Percentiles rank a stretch among this genome's conserved stretches.
Evolutionary conservation across 495 filamentous ascomycete species (phyloP).

Genomic region (Parmelia sp.): DNA sequence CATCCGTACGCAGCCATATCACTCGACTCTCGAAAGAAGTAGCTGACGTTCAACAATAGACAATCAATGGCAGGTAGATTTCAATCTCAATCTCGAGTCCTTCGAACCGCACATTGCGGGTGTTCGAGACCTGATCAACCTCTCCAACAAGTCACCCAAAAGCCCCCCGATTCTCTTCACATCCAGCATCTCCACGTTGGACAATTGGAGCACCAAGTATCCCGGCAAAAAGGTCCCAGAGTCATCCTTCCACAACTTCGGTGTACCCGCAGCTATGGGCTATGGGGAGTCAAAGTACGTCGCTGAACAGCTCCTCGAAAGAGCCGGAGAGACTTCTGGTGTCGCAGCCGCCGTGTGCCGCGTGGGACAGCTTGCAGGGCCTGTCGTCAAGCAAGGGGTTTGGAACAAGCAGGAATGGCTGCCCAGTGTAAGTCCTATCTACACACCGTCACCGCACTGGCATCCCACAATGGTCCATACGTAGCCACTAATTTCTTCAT

Average conservation of each 20-base stretch:
- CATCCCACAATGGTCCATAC: too few species aligned
- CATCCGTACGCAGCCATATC: slow-evolving; percentile 25
- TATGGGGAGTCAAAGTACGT: slow-evolving; percentile 25
- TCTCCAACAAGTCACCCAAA: background rate
- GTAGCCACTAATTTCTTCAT: too few species aligned
- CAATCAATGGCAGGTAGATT: slow-evolving; percentile 35
- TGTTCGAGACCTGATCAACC: slow-evolving; percentile 27
- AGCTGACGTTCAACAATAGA: background rate
- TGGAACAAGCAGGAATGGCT: slow-evolving; percentile 54
- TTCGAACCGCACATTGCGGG: slow-evolving; percentile 30
- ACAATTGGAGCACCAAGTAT: background rate
- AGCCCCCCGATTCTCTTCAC: background rate
- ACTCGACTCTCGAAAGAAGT: background rate
- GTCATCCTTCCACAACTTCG: slow-evolving; percentile 4
- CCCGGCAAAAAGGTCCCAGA: slow-evolving; percentile 18
- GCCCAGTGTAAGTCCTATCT: slow-evolving; percentile 28
- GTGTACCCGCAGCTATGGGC: slow-evolving; percentile 17
- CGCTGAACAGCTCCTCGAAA: slow-evolving; percentile 35
- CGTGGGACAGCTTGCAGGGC: slow-evolving; percentile 54
- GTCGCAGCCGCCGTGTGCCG: slow-evolving; percentile 45
- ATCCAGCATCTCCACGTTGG: background rate
- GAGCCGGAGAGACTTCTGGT: slow-evolving; percentile 31
- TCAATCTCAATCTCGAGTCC: slow-evolving; percentile 30
- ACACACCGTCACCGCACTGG: too few species aligned
- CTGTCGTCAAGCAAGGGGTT: slow-evolving; percentile 32